A percentile compares a stretch with the other conserved stretches of the same genome.
Conservation (phyloP, 768 basidiomycete species). For the Ephemerocybe angulata region DNA sequence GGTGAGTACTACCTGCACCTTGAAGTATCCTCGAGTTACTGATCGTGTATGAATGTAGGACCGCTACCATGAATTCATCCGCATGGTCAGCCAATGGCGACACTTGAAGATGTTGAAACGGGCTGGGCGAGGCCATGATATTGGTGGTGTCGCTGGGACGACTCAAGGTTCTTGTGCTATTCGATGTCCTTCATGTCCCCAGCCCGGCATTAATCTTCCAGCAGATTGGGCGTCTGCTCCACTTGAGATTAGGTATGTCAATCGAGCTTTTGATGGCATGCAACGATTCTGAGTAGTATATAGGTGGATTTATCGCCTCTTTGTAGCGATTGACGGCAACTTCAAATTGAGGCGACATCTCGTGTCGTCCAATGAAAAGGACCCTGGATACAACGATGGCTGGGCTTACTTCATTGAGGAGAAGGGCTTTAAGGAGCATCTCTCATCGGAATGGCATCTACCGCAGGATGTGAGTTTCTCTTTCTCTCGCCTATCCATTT, state of each 20-base stretch:
- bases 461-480: too few species aligned
- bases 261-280: too few species aligned
- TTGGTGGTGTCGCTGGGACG: constrained; percentile 15
- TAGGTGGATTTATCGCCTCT: constrained; percentile 19
- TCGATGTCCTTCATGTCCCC: constrained; percentile 29
- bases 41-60: constrained; percentile 14
- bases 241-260: too few species aligned
- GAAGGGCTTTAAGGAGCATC: too few species aligned
- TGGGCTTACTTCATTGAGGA: constrained; percentile 21
- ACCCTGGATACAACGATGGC: constrained; percentile 22
- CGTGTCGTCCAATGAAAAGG: constrained; percentile 15
- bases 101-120: constrained; percentile 23
- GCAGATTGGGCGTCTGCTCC: constrained; percentile 16
- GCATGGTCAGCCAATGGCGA: constrained; percentile 20
- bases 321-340: constrained; percentile 25
- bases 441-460: too few species aligned
- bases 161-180: constrained; percentile 23
- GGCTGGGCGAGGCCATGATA: constrained; percentile 21
- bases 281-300: too few species aligned
- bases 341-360: constrained; percentile 25
- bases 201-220: constrained; percentile 26
- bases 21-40: not conserved
- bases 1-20: constrained; percentile 12
- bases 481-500: too few species aligned
- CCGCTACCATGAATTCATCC: constrained; percentile 25